Conservation (phyloP, 257 asterid genomes). For the Prunella vulgaris region DNA sequence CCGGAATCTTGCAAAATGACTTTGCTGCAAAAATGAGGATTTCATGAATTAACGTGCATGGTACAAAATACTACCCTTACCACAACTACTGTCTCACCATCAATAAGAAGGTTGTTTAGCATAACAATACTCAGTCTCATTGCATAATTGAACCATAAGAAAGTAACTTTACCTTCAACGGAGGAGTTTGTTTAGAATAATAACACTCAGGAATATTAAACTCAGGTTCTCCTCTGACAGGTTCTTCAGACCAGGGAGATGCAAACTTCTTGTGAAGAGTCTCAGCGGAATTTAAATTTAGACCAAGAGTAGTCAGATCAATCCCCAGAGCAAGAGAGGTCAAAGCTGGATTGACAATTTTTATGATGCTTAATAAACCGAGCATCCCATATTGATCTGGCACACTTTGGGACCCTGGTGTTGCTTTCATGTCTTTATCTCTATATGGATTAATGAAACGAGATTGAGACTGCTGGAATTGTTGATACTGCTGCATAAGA, state of each 20-base stretch:
- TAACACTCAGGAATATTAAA: conserved; percentile 68
- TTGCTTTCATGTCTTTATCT: conserved; percentile 56
- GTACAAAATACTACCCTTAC: conserved; percentile 5
- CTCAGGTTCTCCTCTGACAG: conserved; percentile 81
- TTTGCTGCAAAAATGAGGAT: conserved; percentile 48
- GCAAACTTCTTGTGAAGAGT: conserved; percentile 74
- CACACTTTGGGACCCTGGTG: conserved; percentile 45
- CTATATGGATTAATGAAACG: conserved; percentile 58
- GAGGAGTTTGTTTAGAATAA: conserved; percentile 53
- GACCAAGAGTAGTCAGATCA: conserved; percentile 79
- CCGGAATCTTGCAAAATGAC: conserved; percentile 53
- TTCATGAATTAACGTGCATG: not conserved
- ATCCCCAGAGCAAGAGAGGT: conserved; percentile 74
- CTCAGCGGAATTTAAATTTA: conserved; percentile 73
- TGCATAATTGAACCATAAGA: not conserved
- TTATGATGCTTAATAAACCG: conserved; percentile 67
- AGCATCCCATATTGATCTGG: conserved; percentile 74
- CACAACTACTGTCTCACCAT: conserved; percentile 35
- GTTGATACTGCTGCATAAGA: conserved; percentile 66
- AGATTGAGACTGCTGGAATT: conserved; percentile 69
- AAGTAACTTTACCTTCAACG: conserved; percentile 49
- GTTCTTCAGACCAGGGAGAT: conserved; percentile 94
- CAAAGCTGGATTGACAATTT: conserved; percentile 53
- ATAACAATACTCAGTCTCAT: conserved; percentile 54
- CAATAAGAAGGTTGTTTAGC: conserved; percentile 47